phyloP scores from a whole-genome alignment of 306 rosid genomes.

The Spatholobus suberectus region DNA sequence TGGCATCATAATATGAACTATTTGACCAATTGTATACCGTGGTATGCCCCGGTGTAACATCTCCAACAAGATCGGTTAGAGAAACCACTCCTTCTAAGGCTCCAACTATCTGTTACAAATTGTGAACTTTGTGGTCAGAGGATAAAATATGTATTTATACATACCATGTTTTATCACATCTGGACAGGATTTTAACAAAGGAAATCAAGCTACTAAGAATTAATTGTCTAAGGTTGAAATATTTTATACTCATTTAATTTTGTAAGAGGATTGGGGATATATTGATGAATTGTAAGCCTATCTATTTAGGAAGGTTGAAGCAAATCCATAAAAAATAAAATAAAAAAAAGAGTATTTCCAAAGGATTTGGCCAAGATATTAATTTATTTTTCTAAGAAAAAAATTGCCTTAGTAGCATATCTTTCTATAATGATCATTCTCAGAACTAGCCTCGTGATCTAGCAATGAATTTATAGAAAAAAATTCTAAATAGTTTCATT shows the following conservation, averaged over 20 bases:
- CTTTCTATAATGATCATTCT: neutral
- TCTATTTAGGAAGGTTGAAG: neutral
- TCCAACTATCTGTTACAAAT: conserved; percentile 51
- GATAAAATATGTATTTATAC: neutral
- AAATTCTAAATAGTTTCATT: neutral
- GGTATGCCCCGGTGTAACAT: conserved; percentile 38
- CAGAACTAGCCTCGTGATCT: neutral
- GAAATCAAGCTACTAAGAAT: neutral
- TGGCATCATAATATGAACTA: conserved; percentile 37
- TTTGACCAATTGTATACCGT: conserved; percentile 34
- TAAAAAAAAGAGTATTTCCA: too few relatives aligned
- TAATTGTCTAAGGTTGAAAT: neutral
- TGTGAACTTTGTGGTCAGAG: neutral
- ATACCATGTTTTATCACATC: neutral
- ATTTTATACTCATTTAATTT: neutral
- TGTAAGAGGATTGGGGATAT: neutral
- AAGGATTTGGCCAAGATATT: neutral
- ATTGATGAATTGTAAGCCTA: neutral
- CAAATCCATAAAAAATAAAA: neutral
- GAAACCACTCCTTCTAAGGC: conserved; percentile 62
- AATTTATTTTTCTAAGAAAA: neutral
- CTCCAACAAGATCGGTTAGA: conserved; percentile 45
- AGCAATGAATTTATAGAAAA: neutral
- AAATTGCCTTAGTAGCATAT: conserved; percentile 4
- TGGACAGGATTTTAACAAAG: neutral